These are phyloP conservation scores for Alternaria gaisen DNA, from an alignment of 2,329 filamentous ascomycete genomes.

Conservation along the genomic window DNA sequence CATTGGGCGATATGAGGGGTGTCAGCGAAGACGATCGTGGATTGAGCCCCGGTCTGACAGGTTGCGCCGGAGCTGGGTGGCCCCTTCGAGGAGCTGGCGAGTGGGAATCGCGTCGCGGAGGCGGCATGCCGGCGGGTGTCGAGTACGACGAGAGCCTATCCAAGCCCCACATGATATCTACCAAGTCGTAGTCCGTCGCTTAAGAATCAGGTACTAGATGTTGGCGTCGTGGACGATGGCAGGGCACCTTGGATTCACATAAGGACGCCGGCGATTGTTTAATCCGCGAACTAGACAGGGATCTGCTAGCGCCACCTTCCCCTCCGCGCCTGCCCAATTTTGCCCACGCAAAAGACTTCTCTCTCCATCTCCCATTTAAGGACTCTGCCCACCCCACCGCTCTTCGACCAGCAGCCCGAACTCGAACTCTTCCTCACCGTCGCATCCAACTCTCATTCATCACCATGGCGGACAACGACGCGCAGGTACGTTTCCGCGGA, in stretches of 20 bases:
- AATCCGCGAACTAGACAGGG: constrained; percentile 34
- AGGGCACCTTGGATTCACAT: neutral
- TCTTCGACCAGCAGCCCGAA: constrained; percentile 36
- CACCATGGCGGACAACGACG: constrained; percentile 71
- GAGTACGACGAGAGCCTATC: constrained; percentile 82
- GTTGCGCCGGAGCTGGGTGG: constrained; percentile 74
- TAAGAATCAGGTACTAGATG: neutral
- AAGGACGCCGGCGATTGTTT: constrained; percentile 24
- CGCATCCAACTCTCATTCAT: constrained; percentile 52
- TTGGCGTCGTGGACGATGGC: neutral
- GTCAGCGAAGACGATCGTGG: constrained; percentile 76
- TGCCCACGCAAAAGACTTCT: constrained; percentile 34
- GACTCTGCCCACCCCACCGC: constrained; percentile 39
- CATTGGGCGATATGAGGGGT: constrained; percentile 75
- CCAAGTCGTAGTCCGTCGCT: neutral
- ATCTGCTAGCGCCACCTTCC: constrained; percentile 35
- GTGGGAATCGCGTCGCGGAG: constrained; percentile 70
- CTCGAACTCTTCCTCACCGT: constrained; percentile 45
- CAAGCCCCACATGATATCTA: constrained; percentile 75
- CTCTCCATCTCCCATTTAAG: constrained; percentile 39
- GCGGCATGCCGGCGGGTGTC: constrained; percentile 69
- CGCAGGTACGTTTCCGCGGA: constrained; percentile 63
- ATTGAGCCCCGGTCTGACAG: constrained; percentile 71
- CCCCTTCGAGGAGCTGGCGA: constrained; percentile 76
- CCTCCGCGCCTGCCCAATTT: constrained; percentile 39